These are phyloP conservation scores for Rhizophlyctis rosea DNA, from an alignment of 192 early-diverging fungal genomes.

Conservation along the genomic window DNA sequence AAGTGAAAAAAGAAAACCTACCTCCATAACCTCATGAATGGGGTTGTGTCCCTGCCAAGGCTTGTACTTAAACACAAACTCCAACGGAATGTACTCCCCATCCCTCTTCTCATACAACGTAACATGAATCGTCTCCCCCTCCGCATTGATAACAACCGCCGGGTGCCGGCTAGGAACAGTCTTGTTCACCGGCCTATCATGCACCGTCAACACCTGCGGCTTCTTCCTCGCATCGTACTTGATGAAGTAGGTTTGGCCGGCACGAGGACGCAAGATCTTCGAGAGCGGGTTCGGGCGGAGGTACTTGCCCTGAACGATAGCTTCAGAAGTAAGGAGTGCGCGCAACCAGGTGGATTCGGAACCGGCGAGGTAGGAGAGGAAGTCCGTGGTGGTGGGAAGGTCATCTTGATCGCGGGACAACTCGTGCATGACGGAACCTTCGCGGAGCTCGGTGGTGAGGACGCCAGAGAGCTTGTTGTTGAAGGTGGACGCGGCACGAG, in stretches of 20 bases:
- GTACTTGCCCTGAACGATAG: constrained; percentile 71
- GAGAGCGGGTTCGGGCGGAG: constrained; percentile 45
- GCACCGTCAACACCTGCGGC: constrained; percentile 44
- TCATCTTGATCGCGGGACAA: constrained; percentile 49
- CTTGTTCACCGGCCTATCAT: constrained; percentile 33
- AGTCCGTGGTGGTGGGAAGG: constrained; percentile 57
- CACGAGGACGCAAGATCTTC: constrained; percentile 40
- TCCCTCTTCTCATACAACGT: constrained; percentile 66
- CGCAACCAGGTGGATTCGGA: constrained; percentile 75
- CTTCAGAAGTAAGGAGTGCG: constrained; percentile 71
- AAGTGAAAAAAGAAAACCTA: constrained; percentile 5
- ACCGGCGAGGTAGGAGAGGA: constrained; percentile 76
- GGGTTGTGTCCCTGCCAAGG: constrained; percentile 74
- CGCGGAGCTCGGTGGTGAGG: constrained; percentile 39
- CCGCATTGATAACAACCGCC: constrained; percentile 39
- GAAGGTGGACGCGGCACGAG: constrained; percentile 25
- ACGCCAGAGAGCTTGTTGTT: constrained; percentile 39
- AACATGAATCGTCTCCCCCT: constrained; percentile 46
- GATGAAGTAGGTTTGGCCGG: constrained; percentile 46
- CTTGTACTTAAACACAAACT: constrained; percentile 78
- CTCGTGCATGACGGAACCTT: constrained; percentile 51
- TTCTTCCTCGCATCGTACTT: constrained; percentile 34
- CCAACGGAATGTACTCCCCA: constrained; percentile 65
- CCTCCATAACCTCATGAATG: constrained; percentile 84
- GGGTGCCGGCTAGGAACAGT: constrained; percentile 42